Conservation (phyloP, 2,329 filamentous ascomycete genomes). For the Ophiostoma ulmi region DNA sequence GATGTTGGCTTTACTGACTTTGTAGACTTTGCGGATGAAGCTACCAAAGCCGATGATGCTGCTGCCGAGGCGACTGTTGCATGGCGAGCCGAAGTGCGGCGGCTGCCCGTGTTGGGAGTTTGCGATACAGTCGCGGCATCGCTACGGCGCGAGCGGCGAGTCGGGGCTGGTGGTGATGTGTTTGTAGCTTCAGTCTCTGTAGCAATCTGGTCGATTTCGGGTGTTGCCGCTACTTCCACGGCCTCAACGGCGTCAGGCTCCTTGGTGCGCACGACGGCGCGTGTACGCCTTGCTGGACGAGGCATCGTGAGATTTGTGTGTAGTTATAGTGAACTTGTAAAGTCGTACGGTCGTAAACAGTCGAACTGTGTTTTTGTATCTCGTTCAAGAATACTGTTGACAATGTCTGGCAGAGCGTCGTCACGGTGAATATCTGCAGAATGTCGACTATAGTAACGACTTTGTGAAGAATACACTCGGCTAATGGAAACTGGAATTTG, state of each 20-base stretch:
- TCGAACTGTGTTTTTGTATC: neutral
- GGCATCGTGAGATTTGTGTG: conserved; percentile 23
- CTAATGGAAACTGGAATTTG: neutral
- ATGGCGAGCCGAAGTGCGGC: conserved; percentile 27
- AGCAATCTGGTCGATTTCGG: neutral
- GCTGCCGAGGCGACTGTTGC: conserved; percentile 23
- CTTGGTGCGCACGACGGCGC: conserved; percentile 22
- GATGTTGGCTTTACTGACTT: conserved; percentile 28
- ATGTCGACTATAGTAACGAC: neutral
- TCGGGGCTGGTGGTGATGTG: conserved; percentile 29
- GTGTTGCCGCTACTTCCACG: neutral
- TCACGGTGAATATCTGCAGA: neutral
- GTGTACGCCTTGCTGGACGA: conserved; percentile 27
- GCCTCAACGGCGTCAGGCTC: neutral
- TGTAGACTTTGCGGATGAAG: conserved; percentile 12
- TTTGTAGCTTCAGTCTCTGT: conserved; percentile 20
- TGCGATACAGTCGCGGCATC: conserved; percentile 18
- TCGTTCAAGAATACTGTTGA: neutral
- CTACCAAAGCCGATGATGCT: conserved; percentile 27
- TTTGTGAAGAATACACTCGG: neutral
- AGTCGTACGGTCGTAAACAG: neutral
- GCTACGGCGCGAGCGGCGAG: conserved; percentile 24
- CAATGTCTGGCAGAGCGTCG: neutral
- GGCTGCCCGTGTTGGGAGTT: conserved; percentile 28
- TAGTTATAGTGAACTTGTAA: neutral